phyloP scores from a whole-genome alignment of 2,329 filamentous ascomycete genomes.

The Lachnellula willkommii region DNA sequence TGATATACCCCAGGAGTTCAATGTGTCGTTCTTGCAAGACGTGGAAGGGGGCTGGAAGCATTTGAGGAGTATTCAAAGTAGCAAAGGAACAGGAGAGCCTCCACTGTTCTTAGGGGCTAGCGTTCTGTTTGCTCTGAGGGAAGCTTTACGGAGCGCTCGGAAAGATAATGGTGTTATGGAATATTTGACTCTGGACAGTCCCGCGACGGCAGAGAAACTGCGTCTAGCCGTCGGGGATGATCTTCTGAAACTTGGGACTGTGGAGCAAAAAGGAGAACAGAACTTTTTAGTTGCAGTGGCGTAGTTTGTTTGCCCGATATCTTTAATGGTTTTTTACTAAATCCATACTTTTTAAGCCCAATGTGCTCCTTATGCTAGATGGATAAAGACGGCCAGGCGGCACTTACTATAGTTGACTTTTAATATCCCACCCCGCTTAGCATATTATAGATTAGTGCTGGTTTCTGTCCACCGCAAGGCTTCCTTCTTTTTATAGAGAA shows the following conservation, averaged over 20 bases:
- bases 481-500: too few relatives aligned
- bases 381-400: too few relatives aligned
- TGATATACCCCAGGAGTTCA: slow-evolving; percentile 83
- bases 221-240: slow-evolving; percentile 36
- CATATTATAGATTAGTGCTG: too few relatives aligned
- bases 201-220: slow-evolving; percentile 71
- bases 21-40: slow-evolving; percentile 75
- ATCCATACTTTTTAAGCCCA: too few relatives aligned
- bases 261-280: slow-evolving; percentile 27
- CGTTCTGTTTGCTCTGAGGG: slow-evolving; percentile 84
- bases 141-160: slow-evolving; percentile 73
- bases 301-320: neutral
- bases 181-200: slow-evolving; percentile 65
- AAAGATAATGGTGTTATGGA: slow-evolving; percentile 59
- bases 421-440: too few relatives aligned
- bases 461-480: too few relatives aligned
- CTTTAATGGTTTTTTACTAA: too few relatives aligned
- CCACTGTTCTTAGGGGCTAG: slow-evolving; percentile 76
- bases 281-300: slow-evolving; percentile 25
- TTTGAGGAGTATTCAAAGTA: slow-evolving; percentile 77
- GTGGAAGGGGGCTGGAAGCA: slow-evolving; percentile 81
- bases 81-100: slow-evolving; percentile 70
- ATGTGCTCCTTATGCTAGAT: too few relatives aligned
- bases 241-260: slow-evolving; percentile 28
- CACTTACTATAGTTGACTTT: too few relatives aligned